Evolutionary conservation across 2,329 filamentous ascomycete genomes (phyloP).

Genomic region (Diaporthe capsici): DNA sequence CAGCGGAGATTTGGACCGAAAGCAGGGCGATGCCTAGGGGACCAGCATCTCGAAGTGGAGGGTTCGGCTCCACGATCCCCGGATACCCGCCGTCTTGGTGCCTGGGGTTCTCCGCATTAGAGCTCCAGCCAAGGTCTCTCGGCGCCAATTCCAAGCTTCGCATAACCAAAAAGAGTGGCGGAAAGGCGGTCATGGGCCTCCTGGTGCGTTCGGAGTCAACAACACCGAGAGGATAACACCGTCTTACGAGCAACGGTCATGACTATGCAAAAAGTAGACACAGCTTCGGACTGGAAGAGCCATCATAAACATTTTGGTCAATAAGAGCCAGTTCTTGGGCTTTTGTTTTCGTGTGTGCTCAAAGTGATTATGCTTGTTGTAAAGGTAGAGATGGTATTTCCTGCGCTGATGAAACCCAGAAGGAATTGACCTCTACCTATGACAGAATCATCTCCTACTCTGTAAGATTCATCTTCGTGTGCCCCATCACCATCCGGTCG

Average conservation of each 20-base stretch:
- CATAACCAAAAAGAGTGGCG: background rate
- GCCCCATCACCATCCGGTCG: background rate
- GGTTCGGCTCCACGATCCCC: slow-evolving; percentile 24
- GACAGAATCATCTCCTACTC: too few species aligned
- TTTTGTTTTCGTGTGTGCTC: background rate
- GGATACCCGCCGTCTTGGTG: background rate
- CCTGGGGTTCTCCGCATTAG: slow-evolving; percentile 14
- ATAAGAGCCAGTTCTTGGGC: background rate
- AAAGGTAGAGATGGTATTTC: background rate
- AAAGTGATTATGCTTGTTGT: background rate
- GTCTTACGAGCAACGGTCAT: background rate
- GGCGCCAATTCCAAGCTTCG: slow-evolving; percentile 1
- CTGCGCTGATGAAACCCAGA: background rate
- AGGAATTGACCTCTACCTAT: background rate
- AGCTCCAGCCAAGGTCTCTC: slow-evolving; percentile 17
- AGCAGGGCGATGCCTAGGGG: background rate
- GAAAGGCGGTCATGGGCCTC: background rate
- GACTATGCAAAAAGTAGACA: background rate
- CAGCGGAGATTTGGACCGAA: slow-evolving; percentile 24
- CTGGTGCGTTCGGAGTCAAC: background rate
- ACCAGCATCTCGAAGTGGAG: slow-evolving; percentile 17
- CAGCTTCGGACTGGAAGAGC: background rate
- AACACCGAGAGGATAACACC: background rate
- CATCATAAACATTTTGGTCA: background rate
- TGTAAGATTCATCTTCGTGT: background rate